A percentile compares a stretch with the other conserved stretches of the same genome.
phyloP scores from a whole-genome alignment of 306 rosid genomes.

The Neltuma alba region DNA sequence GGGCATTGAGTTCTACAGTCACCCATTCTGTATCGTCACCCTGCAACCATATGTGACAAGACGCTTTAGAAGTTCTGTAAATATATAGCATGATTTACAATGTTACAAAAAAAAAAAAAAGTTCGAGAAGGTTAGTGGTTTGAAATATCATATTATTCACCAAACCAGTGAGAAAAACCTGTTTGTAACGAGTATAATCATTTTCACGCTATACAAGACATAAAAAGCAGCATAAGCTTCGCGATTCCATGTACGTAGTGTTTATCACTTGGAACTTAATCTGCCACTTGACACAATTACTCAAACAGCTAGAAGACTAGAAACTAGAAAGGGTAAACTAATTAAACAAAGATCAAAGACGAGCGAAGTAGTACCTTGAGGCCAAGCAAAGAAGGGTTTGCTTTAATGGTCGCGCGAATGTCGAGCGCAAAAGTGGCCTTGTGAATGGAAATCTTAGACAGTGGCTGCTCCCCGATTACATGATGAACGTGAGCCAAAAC shows the following conservation, averaged over 20 bases:
- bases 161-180: neutral
- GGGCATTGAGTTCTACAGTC: conserved; percentile 40
- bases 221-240: neutral
- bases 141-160: neutral
- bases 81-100: neutral
- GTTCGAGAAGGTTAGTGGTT: neutral
- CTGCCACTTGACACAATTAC: neutral
- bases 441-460: conserved; percentile 62
- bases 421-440: conserved; percentile 43
- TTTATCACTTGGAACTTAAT: neutral
- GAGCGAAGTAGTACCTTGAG: conserved; percentile 31
- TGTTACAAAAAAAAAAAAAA: neutral
- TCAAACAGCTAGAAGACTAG: neutral
- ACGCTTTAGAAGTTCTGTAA: neutral
- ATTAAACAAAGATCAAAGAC: neutral
- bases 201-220: neutral
- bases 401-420: conserved; percentile 45
- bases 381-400: conserved; percentile 50
- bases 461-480: conserved; percentile 56
- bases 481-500: neutral
- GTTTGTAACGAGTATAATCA: neutral
- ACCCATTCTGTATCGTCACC: conserved; percentile 60
- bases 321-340: neutral
- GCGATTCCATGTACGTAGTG: neutral
- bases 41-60: conserved; percentile 37